These are phyloP conservation scores for Mycena vitilis DNA, from an alignment of 768 basidiomycete species.

Conservation along the genomic window DNA sequence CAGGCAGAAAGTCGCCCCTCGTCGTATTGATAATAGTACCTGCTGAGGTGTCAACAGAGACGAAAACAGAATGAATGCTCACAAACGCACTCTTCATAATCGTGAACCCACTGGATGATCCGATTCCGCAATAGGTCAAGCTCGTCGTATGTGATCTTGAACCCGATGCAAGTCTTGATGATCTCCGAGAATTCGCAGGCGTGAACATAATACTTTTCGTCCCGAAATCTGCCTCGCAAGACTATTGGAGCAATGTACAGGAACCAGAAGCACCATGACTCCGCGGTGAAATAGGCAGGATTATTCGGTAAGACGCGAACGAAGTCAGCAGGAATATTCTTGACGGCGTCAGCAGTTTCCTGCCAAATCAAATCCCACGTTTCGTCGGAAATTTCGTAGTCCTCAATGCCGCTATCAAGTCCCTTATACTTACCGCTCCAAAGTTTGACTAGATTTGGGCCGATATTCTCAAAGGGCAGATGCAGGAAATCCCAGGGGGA, in stretches of 20 bases:
- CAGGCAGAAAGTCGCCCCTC: constrained; percentile 43
- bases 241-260: constrained; percentile 50
- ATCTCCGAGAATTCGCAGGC: constrained; percentile 48
- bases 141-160: constrained; percentile 41
- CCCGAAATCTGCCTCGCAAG: constrained; percentile 44
- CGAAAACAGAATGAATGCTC: neutral
- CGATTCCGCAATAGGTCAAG: constrained; percentile 41
- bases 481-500: constrained; percentile 61
- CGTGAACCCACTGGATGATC: constrained; percentile 49
- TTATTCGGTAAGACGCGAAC: constrained; percentile 44
- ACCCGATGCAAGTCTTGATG: constrained; percentile 49
- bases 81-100: constrained; percentile 47
- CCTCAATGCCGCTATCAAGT: constrained; percentile 43
- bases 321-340: constrained; percentile 47
- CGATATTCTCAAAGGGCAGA: constrained; percentile 53
- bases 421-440: constrained; percentile 57
- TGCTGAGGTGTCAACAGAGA: neutral
- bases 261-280: constrained; percentile 52
- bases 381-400: constrained; percentile 39
- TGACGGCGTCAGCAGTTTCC: constrained; percentile 43
- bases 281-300: constrained; percentile 45
- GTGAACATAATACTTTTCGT: constrained; percentile 50
- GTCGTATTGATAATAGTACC: constrained; percentile 47
- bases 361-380: constrained; percentile 52
- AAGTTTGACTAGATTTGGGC: constrained; percentile 21